Percentiles rank a stretch among this genome's conserved stretches.
Evolutionary conservation across 768 basidiomycete species (phyloP).

Genomic region (Rhodosporidiobolus sp.): DNA sequence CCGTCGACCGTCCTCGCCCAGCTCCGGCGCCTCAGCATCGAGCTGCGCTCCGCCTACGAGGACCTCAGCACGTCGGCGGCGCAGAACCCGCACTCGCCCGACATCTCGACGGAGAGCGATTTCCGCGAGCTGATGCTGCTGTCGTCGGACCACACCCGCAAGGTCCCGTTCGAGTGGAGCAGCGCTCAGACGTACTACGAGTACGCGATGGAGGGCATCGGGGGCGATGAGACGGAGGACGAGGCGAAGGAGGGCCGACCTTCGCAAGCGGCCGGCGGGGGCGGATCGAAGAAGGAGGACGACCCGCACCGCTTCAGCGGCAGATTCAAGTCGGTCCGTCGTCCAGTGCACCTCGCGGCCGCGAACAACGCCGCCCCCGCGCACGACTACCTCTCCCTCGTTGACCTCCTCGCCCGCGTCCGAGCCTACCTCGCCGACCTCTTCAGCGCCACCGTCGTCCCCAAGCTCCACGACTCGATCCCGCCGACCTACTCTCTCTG

Average conservation of each 20-base stretch:
- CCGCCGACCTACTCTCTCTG: conserved; percentile 19
- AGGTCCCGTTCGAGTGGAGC: conserved; percentile 21
- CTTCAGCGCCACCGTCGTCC: conserved; percentile 9
- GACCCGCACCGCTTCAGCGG: too few relatives aligned
- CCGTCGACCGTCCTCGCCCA: neutral
- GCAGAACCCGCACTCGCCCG: neutral
- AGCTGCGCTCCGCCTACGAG: conserved; percentile 35
- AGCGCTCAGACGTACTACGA: conserved; percentile 2
- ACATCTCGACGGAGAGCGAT: conserved; percentile 5
- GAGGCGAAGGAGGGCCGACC: neutral
- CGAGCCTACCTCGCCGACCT: conserved; percentile 25
- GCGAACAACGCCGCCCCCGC: neutral
- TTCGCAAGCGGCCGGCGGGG: too few relatives aligned
- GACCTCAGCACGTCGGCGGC: conserved; percentile 15
- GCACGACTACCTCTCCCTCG: conserved; percentile 28
- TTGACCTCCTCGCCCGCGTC: conserved; percentile 11
- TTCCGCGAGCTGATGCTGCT: conserved; percentile 4
- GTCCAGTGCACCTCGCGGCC: neutral
- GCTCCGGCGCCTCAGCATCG: conserved; percentile 2
- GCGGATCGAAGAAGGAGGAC: too few relatives aligned
- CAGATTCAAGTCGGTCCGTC: neutral
- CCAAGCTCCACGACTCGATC: neutral
- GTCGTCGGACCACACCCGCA: conserved; percentile 3
- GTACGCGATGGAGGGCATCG: conserved; percentile 9
- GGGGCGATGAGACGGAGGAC: neutral